Evolutionary conservation across 2,329 filamentous ascomycete species (phyloP), one percentile per base, ranked within the genome.

Genomic region (Stagonosporopsis rhizophila): DNA sequence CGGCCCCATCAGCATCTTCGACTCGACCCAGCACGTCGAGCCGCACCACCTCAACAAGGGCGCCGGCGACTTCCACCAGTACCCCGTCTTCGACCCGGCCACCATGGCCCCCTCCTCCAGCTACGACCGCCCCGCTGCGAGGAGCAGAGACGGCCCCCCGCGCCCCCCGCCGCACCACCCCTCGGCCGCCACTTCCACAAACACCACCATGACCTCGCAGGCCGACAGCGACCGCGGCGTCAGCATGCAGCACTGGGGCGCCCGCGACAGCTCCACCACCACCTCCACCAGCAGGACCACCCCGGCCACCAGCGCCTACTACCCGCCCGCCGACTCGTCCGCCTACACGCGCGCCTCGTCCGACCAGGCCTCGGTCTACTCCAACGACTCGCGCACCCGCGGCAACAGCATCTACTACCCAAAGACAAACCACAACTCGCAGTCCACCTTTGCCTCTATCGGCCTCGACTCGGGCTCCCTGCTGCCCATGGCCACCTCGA

Each of bases 1-100:
- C 30, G 92, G 92, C 56, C 86, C 94, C 56, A 93, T 97, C 62
- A 91, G 93, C 28, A 96, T 96, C 80, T 91, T 96, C 66, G 87
- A 81, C 68, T 74, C 83, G 46, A 87, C 86, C 70, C 87, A 87
- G 72, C 90, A 95, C 52, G 89, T 89, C 55, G 82, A 90, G 56
- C 91, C 92, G 27, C 90, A 95, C 75, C 91, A 96, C 70, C 79
- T 96, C 50, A 93, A 92, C 75, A 93, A 92, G 78, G 83, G 82
- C 63, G 86, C 86, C 44, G 80, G 81, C 66, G 93, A 97, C 76
- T 96, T 88, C 72, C 92, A 96, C 78, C 94, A 96, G 71, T 96
- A 97, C 75, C 92, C 92, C 38, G 84, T 84, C 48, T 87, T 90
- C 73, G 87, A 89, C 64, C 80, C 85, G 27, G 77, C 83, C 35